Base-by-base conservation (phyloP, 1,284 basidiomycete genomes). In the Moesziomyces globuligerus region DNA sequence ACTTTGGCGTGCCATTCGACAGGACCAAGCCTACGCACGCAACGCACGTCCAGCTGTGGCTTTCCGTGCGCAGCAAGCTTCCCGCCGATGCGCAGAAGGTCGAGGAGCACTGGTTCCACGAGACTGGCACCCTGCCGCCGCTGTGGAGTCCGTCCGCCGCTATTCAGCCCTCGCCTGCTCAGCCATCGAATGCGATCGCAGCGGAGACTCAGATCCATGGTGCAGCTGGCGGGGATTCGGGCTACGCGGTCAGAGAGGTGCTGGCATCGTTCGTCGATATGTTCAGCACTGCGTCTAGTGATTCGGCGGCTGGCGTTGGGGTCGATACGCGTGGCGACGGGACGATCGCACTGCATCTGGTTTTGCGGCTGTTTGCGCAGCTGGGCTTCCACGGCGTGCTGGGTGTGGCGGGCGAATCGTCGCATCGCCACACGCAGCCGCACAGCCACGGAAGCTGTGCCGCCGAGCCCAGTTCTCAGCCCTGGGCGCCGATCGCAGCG, bases 31-130 rank as follows among this genome's bases (percentile, higher is more conserved):
- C 41, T 13, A 15, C 21, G 9, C 17, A 52, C 18, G 43, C 28
- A 3, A 48, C 69, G 17, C 51, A 72, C 45, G 42, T 47, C 1
- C 23, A 54, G 10, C 62, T 67, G 62, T 72, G 69, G 69, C 48
- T 51, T 10, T 15, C 18, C 0, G 55, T 72, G 7, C 37, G 69
- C 6, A 15, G n/a, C 3, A 48, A 32, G 17, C 28, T 55, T 50
- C 46, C 58, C 2, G 40, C 32, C 21, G 44, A 72, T 17, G 69
- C 69, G 36, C 54, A 54, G 28, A 72, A 67, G 26, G 64, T 67
- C 7, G 69, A 72, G 45, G 62, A 72, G 25, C 69, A 66, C 25
- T 66, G 69, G 58, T 66, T 67, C 25, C 34, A 55, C 13, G 69
- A 62, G 41, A 58, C 50, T 0, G 69, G 69, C 4, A 42, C 59